Conservation (phyloP, 2,329 filamentous ascomycete species). For the Botrytis hyacinthi region DNA sequence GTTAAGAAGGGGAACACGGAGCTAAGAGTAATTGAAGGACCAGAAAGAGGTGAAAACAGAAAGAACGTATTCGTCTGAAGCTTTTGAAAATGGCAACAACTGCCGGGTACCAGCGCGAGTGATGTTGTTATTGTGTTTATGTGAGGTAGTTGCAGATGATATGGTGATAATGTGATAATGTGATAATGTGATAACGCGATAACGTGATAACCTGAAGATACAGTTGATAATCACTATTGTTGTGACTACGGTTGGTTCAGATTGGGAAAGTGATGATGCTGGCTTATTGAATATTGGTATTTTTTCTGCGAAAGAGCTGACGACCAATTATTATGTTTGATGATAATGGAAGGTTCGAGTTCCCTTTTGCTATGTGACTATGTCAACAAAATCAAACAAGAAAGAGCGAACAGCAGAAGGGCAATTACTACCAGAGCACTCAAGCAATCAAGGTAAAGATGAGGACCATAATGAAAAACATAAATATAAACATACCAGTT, state of each 20-base stretch:
- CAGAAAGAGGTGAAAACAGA: background rate
- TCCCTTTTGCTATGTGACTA: background rate
- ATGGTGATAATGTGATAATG: background rate
- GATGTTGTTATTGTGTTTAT: background rate
- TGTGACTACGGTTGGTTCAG: background rate
- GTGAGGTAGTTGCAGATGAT: background rate
- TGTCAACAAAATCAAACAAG: background rate
- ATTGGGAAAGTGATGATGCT: background rate
- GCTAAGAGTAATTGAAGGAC: background rate
- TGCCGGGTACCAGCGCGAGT: background rate
- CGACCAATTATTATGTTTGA: background rate
- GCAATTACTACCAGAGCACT: background rate
- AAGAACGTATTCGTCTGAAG: background rate
- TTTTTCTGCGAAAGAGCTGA: background rate
- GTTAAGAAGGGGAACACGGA: background rate
- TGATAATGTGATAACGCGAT: background rate
- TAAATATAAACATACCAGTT: background rate
- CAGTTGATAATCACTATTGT: background rate
- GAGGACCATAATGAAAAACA: background rate
- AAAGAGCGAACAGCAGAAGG: background rate
- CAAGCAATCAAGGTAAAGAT: background rate
- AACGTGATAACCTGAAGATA: background rate
- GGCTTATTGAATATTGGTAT: background rate
- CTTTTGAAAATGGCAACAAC: background rate
- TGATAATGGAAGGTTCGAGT: constrained; percentile 7